Conservation (phyloP, 495 filamentous ascomycete genomes). For the Rhypophila decipiens region DNA sequence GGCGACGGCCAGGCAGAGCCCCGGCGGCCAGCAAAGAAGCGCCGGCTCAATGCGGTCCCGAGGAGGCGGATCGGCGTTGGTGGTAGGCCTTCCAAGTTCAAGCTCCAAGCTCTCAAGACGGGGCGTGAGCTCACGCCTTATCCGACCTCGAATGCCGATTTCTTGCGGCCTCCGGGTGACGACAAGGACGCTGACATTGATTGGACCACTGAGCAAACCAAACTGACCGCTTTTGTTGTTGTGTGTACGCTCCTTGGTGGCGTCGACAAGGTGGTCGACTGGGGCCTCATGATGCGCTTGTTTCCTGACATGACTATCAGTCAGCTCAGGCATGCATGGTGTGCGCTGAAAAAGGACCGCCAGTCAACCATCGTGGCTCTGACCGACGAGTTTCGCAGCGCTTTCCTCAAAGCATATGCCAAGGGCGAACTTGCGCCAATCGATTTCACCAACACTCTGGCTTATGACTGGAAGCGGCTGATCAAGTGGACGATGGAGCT, state of each 20-base stretch:
- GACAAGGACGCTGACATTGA: slow-evolving; percentile 28
- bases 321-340: slow-evolving; percentile 57
- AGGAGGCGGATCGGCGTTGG: slow-evolving; percentile 8
- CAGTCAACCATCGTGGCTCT: slow-evolving; percentile 60
- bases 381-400: slow-evolving; percentile 67
- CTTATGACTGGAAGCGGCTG: slow-evolving; percentile 70
- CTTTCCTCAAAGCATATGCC: slow-evolving; percentile 71
- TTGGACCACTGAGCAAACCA: slow-evolving; percentile 35
- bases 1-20: slow-evolving; percentile 1
- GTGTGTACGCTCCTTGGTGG: slow-evolving; percentile 71
- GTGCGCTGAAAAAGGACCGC: slow-evolving; percentile 49
- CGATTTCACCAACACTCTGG: slow-evolving; percentile 61
- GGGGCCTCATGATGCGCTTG: slow-evolving; percentile 60
- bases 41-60: slow-evolving; percentile 5
- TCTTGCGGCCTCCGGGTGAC: slow-evolving; percentile 22
- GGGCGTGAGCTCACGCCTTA: slow-evolving; percentile 32
- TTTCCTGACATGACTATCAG: slow-evolving; percentile 55
- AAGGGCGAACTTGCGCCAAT: slow-evolving; percentile 60
- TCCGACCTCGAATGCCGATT: slow-evolving; percentile 29
- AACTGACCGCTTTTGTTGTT: slow-evolving; percentile 66
- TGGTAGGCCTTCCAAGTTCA: slow-evolving; percentile 20
- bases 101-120: slow-evolving; percentile 30
- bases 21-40: slow-evolving; percentile 9
- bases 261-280: slow-evolving; percentile 61
- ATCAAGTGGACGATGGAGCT: slow-evolving; percentile 60